These are phyloP conservation scores for Colletotrichum gloeosporioides DNA, from an alignment of 2,329 filamentous ascomycete species.

Conservation along the genomic window DNA sequence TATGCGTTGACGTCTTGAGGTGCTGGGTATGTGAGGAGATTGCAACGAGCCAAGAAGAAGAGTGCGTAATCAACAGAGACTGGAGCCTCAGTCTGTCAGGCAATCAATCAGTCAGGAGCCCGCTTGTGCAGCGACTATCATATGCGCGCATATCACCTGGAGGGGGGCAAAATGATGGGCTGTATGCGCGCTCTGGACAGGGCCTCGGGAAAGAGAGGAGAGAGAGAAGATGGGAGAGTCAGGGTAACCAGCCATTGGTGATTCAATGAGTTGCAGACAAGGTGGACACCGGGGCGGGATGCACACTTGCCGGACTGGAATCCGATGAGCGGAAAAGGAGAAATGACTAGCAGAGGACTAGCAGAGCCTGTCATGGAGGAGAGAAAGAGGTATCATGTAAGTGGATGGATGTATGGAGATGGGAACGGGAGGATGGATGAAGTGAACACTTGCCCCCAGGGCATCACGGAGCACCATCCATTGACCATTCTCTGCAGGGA, in stretches of 20 bases:
- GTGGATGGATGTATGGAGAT: not conserved
- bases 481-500: too few relatives aligned
- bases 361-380: not conserved
- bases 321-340: not conserved
- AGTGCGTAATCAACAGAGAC: not conserved
- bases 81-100: not conserved
- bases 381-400: not conserved
- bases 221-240: not conserved
- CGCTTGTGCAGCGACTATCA: not conserved
- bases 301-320: not conserved
- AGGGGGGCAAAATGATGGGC: not conserved
- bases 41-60: not conserved
- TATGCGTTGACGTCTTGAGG: not conserved
- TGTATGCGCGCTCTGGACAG: not conserved
- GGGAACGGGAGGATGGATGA: not conserved
- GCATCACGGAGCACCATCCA: not conserved
- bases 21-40: not conserved
- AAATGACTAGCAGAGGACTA: not conserved
- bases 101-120: not conserved
- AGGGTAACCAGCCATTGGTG: not conserved
- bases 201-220: not conserved
- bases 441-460: not conserved
- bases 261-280: not conserved
- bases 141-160: not conserved
- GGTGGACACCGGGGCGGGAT: not conserved